Conservation (phyloP, 129 eudicot genomes). For the Escallonia rubra region DNA sequence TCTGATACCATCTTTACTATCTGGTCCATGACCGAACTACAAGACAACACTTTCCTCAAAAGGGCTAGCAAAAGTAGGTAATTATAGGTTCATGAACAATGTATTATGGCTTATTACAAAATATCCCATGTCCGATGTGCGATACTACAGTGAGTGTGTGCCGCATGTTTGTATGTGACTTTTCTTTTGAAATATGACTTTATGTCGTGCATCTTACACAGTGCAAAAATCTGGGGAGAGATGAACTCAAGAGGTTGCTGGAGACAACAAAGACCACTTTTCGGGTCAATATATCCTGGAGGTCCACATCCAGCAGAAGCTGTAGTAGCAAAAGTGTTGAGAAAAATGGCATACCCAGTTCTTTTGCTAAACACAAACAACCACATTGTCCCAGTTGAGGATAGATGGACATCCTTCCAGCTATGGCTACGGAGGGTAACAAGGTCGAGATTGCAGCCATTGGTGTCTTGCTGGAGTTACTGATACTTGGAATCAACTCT, state of each 20-base stretch:
- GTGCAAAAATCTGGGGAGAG: conserved; percentile 19
- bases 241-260: not conserved
- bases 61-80: not conserved
- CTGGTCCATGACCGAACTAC: no score
- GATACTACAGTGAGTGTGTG: no score
- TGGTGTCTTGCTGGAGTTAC: conserved; percentile 68
- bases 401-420: conserved; percentile 51
- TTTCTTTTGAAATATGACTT: not conserved
- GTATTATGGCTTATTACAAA: not conserved
- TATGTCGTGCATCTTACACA: not conserved
- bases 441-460: conserved; percentile 36
- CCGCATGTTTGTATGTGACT: not conserved
- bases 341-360: conserved; percentile 19
- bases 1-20: no score
- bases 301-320: conserved; percentile 29
- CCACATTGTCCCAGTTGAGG: conserved; percentile 36
- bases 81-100: not conserved
- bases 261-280: conserved; percentile 17
- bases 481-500: conserved; percentile 60
- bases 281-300: conserved; percentile 2
- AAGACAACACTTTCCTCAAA: no score
- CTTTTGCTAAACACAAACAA: conserved; percentile 29
- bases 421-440: conserved; percentile 29
- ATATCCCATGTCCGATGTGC: no score
- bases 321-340: conserved; percentile 17